A percentile compares a stretch with the other conserved stretches of the same genome.
Evolutionary conservation across 2,329 filamentous ascomycete species (phyloP).

Genomic region (Venturia nashicola): DNA sequence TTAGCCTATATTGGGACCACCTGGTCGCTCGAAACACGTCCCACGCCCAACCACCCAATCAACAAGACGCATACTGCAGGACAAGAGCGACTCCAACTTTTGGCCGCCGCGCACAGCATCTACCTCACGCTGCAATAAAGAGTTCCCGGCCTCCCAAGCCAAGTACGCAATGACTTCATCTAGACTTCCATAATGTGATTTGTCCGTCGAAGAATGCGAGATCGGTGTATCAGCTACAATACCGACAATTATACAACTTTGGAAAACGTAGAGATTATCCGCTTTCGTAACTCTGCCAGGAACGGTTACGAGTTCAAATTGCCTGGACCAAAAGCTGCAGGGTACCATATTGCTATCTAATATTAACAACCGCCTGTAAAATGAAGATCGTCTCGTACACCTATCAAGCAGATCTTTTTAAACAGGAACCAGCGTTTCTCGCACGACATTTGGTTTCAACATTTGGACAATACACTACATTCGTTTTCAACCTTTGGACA

Average conservation of each 20-base stretch:
- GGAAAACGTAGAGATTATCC: background rate
- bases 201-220: background rate
- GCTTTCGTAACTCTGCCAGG: background rate
- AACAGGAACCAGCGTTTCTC: background rate
- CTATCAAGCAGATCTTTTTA: background rate
- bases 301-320: background rate
- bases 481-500: background rate
- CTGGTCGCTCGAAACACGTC: background rate
- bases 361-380: background rate
- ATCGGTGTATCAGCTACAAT: background rate
- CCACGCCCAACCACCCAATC: background rate
- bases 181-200: background rate
- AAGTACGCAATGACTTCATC: background rate
- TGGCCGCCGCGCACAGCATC: background rate
- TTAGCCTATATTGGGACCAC: background rate
- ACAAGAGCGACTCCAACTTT: background rate
- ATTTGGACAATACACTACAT: background rate
- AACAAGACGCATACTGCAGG: background rate
- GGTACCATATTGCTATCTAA: background rate
- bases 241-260: background rate
- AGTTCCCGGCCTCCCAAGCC: background rate
- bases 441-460: background rate
- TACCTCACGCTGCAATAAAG: background rate
- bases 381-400: background rate
- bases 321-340: background rate